Base-by-base conservation (phyloP, 2,329 filamentous ascomycete genomes). In the Colletotrichum viniferum region DNA sequence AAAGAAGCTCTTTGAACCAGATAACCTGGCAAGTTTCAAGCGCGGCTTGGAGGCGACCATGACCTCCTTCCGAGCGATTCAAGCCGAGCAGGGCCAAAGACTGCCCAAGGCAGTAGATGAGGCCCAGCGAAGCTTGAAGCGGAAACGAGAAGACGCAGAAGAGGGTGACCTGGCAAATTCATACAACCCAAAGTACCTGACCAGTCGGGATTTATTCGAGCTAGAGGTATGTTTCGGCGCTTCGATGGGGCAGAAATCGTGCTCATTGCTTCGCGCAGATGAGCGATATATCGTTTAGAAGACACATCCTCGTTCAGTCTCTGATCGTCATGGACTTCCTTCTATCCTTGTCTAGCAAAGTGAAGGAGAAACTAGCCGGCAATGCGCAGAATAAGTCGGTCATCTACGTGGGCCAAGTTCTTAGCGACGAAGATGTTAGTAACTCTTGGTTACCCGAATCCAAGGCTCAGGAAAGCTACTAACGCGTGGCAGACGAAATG, bases 131-230 rank as follows among this genome's bases (percentile, higher is more conserved):
- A 91, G 91, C 34, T 81, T 88, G 69, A 98, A 96, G 84, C 91
- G 95, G 72, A 97, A 96, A 83, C 88, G 90, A 58, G 88, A 90
- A 13, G 89, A 88, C 56, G 85, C 86, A 32, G 89, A 91, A 34
- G 76, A 67, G 12, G 71, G 73, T 52, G 92, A 93, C 76, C 86
- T 93, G 66, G 89, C 92, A 28, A 94, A 92, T 81, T 93, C 91
- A 28, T 98, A 98, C 86, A 99, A 99, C 80, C 96, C 97, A 2
- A 99, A 98, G 82, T 99, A 99, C 82, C 90, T 99, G 21, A 99
- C 97, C n/a, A 98, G 96, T 83, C 91, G 94, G 78, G 97, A 99
- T 82, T 88, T 99, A 2, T 99, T 99, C 84, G 95, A 97, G 80
- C 91, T 99, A 61, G 97, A 99, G 90, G 94, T 95, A 88, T 76